Evolutionary conservation across 2,329 filamentous ascomycete genomes (phyloP).

Genomic region (Ceratocystiopsis sp.): DNA sequence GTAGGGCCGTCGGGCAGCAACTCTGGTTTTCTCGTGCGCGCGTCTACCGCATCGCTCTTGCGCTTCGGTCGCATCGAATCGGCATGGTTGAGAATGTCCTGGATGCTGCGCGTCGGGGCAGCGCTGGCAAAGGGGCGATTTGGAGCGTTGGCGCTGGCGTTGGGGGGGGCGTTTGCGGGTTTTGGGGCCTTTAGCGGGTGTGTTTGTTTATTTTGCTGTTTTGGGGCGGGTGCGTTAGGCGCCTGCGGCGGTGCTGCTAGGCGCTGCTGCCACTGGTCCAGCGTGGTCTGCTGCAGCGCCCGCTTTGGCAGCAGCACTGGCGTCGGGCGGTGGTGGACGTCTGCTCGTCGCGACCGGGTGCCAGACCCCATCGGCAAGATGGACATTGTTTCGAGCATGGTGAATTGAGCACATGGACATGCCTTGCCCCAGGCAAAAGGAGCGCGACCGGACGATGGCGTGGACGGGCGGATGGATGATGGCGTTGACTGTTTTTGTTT

Average conservation of each 20-base stretch:
- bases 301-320: constrained; percentile 9
- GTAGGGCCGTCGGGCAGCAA: constrained; percentile 12
- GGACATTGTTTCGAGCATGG: constrained; percentile 10
- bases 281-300: constrained; percentile 7
- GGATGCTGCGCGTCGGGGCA: constrained; percentile 6
- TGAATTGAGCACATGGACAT: constrained; percentile 4
- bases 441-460: background rate
- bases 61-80: constrained; percentile 7
- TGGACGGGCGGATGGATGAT: background rate
- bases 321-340: constrained; percentile 6
- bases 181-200: background rate
- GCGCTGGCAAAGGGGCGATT: constrained; percentile 1
- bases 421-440: background rate
- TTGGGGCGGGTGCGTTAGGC: background rate
- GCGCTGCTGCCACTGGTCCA: constrained; percentile 5
- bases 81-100: constrained; percentile 8
- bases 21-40: background rate
- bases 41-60: constrained; percentile 1
- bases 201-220: constrained; percentile 1
- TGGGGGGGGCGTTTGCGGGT: background rate
- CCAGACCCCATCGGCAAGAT: constrained; percentile 10
- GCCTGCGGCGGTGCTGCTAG: background rate
- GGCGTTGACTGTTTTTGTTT: background rate
- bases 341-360: constrained; percentile 11
- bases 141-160: background rate